Percentiles rank a stretch among this genome's conserved stretches.
Conservation (phyloP, 176 grass and related monocot genomes). For the Juncus effusus region DNA sequence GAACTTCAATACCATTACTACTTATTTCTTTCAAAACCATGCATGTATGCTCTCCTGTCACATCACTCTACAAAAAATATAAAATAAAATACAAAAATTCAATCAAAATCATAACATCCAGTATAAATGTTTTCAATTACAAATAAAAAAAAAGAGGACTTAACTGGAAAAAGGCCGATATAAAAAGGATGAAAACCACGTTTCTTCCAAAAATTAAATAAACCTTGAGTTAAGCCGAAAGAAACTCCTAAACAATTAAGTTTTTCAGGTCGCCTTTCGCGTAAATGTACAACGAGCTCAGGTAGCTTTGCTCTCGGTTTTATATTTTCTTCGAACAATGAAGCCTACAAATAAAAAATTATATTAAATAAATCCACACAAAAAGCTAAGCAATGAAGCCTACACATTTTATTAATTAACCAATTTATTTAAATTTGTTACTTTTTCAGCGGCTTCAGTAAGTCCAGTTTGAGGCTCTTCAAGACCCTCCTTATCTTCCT, state of each 20-base stretch:
- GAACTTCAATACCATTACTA: slow-evolving; percentile 60
- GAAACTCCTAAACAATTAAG: slow-evolving; percentile 91
- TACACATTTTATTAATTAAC: slow-evolving; percentile 1
- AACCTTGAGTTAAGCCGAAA: slow-evolving; percentile 82
- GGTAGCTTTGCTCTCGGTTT: slow-evolving; percentile 76
- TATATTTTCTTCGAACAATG: slow-evolving; percentile 82
- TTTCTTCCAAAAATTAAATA: slow-evolving; percentile 93
- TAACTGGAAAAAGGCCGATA: slow-evolving; percentile 83
- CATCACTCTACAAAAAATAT: slow-evolving; percentile 60
- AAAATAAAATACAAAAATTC: slow-evolving; percentile 12
- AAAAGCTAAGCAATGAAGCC: not conserved
- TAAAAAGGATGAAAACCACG: slow-evolving; percentile 90
- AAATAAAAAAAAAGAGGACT: slow-evolving; percentile 15
- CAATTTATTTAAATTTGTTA: slow-evolving; percentile 23
- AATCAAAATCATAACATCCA: too few relatives aligned
- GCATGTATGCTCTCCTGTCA: slow-evolving; percentile 95
- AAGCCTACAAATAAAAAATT: slow-evolving; percentile 47
- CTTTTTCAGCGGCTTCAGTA: slow-evolving; percentile 89
- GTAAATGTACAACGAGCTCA: slow-evolving; percentile 72
- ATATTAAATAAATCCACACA: not conserved
- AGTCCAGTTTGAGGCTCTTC: slow-evolving; percentile 59
- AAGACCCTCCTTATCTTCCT: slow-evolving; percentile 42
- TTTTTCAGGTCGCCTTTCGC: slow-evolving; percentile 54
- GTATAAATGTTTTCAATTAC: slow-evolving; percentile 21
- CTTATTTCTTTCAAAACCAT: slow-evolving; percentile 82